A percentile compares a stretch with the other conserved stretches of the same genome.
Evolutionary conservation across 2,329 filamentous ascomycete genomes (phyloP).

Genomic region (Pseudogymnoascus destructans): DNA sequence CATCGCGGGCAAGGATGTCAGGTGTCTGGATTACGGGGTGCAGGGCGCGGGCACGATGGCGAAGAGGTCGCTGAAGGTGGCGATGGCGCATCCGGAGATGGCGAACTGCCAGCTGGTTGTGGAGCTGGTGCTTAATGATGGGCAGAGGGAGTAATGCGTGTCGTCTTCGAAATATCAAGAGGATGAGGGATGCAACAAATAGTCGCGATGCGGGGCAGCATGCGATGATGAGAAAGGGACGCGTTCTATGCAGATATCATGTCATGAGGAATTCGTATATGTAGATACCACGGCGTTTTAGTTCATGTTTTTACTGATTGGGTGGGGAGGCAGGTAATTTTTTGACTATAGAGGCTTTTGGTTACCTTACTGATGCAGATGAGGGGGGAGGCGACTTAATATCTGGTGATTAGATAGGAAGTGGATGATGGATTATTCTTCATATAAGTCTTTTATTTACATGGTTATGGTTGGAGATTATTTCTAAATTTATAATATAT

Average conservation of each 20-base stretch:
- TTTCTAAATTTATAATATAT: neutral
- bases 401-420: neutral
- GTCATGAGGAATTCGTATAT: constrained; percentile 2
- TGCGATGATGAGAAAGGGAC: neutral
- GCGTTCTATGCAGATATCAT: constrained; percentile 1
- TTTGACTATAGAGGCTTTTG: constrained; percentile 4
- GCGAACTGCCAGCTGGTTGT: constrained; percentile 76
- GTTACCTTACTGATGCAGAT: neutral
- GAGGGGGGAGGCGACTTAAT: neutral
- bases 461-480: neutral
- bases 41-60: constrained; percentile 41
- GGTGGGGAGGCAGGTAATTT: constrained; percentile 1
- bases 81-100: constrained; percentile 85
- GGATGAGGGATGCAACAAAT: neutral
- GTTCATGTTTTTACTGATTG: neutral
- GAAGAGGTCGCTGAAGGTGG: constrained; percentile 73
- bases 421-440: constrained; percentile 4
- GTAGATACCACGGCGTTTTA: constrained; percentile 5
- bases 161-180: neutral
- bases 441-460: neutral
- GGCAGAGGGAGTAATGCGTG: constrained; percentile 36
- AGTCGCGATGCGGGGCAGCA: neutral
- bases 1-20: constrained; percentile 80
- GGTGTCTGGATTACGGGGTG: constrained; percentile 76
- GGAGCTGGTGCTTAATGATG: constrained; percentile 86